phyloP scores from a whole-genome alignment of 139 green algal genomes.

The Spirogloea muscicola region DNA sequence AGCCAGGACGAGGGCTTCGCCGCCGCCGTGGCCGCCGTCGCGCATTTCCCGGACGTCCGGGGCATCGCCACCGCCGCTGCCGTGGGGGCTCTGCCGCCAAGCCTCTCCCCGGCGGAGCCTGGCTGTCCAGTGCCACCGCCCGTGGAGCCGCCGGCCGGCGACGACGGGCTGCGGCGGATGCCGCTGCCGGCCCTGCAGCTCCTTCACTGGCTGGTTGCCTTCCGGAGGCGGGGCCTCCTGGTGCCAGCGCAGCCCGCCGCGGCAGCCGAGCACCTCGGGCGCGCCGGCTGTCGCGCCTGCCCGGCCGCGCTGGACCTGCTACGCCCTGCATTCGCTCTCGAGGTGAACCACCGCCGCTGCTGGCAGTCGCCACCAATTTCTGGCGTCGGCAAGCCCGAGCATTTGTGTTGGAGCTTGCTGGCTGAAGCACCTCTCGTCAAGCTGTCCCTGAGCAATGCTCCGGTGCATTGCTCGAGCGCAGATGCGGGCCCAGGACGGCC shows the following conservation, averaged over 20 bases:
- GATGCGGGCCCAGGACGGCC: background rate
- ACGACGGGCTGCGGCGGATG: too few species aligned
- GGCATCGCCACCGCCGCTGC: too few species aligned
- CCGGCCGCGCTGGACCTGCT: background rate
- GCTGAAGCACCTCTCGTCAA: background rate
- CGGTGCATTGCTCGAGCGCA: background rate
- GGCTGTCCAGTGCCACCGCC: too few species aligned
- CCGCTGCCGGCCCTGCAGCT: slow-evolving; percentile 12
- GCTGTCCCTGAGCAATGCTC: background rate
- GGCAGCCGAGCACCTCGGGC: too few species aligned
- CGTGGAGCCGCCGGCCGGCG: too few species aligned
- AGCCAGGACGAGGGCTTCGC: too few species aligned
- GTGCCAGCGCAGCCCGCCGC: too few species aligned
- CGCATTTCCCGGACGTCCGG: too few species aligned
- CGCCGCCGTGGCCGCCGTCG: too few species aligned
- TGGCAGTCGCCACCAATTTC: background rate
- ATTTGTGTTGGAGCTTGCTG: background rate
- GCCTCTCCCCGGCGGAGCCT: too few species aligned
- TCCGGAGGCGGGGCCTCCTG: background rate
- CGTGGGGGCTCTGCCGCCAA: too few species aligned
- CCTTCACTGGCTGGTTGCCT: slow-evolving; percentile 20
- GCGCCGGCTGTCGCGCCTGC: background rate
- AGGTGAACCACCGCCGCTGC: background rate
- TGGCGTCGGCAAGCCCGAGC: background rate
- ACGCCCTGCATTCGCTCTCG: background rate